Conservation (phyloP, 352 stramenopile species). For the Aphanomyces astaci region DNA sequence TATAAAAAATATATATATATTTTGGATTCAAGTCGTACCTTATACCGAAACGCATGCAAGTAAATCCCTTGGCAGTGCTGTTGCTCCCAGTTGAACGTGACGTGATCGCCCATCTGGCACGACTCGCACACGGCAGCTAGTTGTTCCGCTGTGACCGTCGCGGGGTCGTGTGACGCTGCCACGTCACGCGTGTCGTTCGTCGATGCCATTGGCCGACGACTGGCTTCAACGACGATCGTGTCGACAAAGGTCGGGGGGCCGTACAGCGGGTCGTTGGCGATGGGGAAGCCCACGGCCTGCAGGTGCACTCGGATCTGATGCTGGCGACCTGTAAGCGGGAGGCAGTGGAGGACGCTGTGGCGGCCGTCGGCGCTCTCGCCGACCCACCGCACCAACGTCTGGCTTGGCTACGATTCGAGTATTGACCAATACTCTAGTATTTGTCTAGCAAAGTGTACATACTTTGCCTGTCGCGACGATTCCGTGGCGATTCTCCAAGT, state of each 20-base stretch:
- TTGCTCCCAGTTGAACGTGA: slow-evolving; percentile 25
- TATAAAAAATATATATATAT: no score
- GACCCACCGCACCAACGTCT: slow-evolving; percentile 34
- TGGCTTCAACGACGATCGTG: background rate
- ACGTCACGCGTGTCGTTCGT: no score
- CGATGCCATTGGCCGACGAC: no score
- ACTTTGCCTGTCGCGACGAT: slow-evolving; percentile 15
- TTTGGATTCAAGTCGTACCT: background rate
- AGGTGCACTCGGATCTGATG: slow-evolving; percentile 27
- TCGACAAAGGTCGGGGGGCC: background rate
- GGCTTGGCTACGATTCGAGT: slow-evolving; percentile 29
- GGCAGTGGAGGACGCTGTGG: slow-evolving; percentile 23
- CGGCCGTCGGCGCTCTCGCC: slow-evolving; percentile 18
- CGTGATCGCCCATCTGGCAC: slow-evolving; percentile 18
- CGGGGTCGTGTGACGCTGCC: background rate
- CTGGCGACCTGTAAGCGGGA: slow-evolving; percentile 18
- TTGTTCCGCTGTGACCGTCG: background rate
- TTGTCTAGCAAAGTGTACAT: background rate
- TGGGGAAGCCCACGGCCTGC: slow-evolving; percentile 21
- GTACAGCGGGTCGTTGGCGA: slow-evolving; percentile 25
- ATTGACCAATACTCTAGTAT: background rate
- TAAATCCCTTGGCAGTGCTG: slow-evolving; percentile 32
- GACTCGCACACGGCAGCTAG: slow-evolving; percentile 29
- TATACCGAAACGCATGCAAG: slow-evolving; percentile 33
- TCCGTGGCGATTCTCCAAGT: slow-evolving; percentile 25